A percentile compares a stretch with the other conserved stretches of the same genome.
Conservation (phyloP, 331 rosid species). For the Dryas integrifolia region DNA sequence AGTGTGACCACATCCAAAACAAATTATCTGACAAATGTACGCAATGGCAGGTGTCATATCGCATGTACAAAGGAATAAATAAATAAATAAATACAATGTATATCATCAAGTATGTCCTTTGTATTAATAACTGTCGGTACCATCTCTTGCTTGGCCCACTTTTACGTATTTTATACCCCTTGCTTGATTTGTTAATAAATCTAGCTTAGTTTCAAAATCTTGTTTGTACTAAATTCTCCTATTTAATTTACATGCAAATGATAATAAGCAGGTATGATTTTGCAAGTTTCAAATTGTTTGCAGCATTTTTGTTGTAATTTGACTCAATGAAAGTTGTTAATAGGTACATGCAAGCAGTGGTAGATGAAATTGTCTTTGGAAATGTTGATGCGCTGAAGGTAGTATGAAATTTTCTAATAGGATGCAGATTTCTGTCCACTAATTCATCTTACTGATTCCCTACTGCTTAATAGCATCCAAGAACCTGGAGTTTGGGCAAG, state of each 20-base stretch:
- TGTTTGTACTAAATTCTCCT: conserved; percentile 4
- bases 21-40: neutral
- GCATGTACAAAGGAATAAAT: no score
- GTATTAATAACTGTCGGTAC: neutral
- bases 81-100: no score
- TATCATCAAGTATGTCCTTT: neutral
- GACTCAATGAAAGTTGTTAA: conserved; percentile 27
- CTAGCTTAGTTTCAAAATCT: conserved; percentile 1
- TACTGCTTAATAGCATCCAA: conserved; percentile 67
- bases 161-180: neutral
- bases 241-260: neutral
- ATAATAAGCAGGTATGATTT: neutral
- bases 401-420: conserved; percentile 24
- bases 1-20: neutral
- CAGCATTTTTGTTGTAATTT: neutral
- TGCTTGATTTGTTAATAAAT: conserved; percentile 1
- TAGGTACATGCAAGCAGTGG: conserved; percentile 99
- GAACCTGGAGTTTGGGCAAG: conserved; percentile 71
- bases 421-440: conserved; percentile 16
- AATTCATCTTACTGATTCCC: conserved; percentile 27
- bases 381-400: conserved; percentile 76
- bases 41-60: no score
- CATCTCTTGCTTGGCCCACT: neutral
- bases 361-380: conserved; percentile 73
- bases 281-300: neutral